Evolutionary conservation across 2,329 filamentous ascomycete species (phyloP), one percentile per base, ranked within the genome.

Genomic region (Exophiala spinifera): DNA sequence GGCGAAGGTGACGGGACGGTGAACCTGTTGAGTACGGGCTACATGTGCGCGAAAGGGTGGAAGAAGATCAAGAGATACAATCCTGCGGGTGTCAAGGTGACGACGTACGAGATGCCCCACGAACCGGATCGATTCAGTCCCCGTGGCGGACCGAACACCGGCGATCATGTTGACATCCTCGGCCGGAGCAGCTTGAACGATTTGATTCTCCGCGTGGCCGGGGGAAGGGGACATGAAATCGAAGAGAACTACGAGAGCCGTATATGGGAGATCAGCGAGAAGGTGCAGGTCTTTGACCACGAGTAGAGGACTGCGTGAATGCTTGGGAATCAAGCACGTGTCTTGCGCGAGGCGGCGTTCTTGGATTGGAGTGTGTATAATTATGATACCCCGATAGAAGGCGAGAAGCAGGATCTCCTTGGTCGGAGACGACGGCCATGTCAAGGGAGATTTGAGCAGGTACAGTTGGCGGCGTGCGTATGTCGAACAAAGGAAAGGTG

Each of bases 1-100:
- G 92, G 92, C 34, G 94, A 97, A 70, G 94, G 94, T 3, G 94
- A 99, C 64, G 94, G 94, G 1, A 99, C 94, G 0, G 94, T 99
- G 39, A 95, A 91, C 61, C 72, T 99, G n/a, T 74, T 99, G 10
- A 95, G 88, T 63, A 84, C 85, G 1, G 94, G 92, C 1, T 99
- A 97, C 70, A 97, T 99, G 94, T 99, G 94, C 70, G 87, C 90
- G 63, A 90, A 87, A 65, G 94, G 94, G 2, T 99, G 94, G 94
- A 85, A 86, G 54, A 49, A 62, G 21, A 88, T 96, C 71, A 91
- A 90, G 71, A 82, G 94, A 33, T 99, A 95, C 70, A 99, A 99
- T 66, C 94, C 94, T 0, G 87, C 90, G 0, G 85, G 86, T 1
- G 81, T 86, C 28, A 84, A 90, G 65, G 76, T 99, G 59, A 95